A percentile compares a stretch with the other conserved stretches of the same genome.
Conservation (phyloP, 2,329 filamentous ascomycete species). For the Xylariaceae sp. region DNA sequence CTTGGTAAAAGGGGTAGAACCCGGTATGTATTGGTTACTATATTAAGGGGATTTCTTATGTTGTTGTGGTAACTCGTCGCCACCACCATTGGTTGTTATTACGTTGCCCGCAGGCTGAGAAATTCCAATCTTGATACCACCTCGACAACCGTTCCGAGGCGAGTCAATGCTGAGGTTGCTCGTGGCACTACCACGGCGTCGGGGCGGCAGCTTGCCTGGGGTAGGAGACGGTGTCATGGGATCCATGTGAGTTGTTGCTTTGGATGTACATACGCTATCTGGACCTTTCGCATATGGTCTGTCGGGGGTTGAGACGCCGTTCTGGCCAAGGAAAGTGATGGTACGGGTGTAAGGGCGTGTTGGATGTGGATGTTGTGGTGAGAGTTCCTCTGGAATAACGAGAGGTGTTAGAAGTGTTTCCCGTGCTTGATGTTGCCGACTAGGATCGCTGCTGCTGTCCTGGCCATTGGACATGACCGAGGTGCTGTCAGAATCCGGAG, state of each 20-base stretch:
- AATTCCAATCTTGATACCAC: slow-evolving; percentile 39
- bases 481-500: slow-evolving; percentile 28
- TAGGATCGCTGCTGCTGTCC: slow-evolving; percentile 17
- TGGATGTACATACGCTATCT: slow-evolving; percentile 18
- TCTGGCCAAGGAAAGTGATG: slow-evolving; percentile 22
- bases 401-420: slow-evolving; percentile 21
- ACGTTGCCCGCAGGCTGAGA: slow-evolving; percentile 35
- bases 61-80: slow-evolving; percentile 21
- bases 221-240: slow-evolving; percentile 19
- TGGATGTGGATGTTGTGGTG: slow-evolving; percentile 16
- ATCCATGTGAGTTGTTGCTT: background rate
- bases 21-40: background rate
- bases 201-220: slow-evolving; percentile 14
- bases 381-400: slow-evolving; percentile 7
- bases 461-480: slow-evolving; percentile 25
- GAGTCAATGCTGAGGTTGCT: slow-evolving; percentile 39
- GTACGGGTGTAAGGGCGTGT: slow-evolving; percentile 15
- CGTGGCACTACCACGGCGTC: slow-evolving; percentile 27
- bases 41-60: background rate
- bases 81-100: slow-evolving; percentile 32
- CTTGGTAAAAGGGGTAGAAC: too few species aligned
- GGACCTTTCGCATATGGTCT: slow-evolving; percentile 10
- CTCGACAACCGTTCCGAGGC: slow-evolving; percentile 31
- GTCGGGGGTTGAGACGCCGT: slow-evolving; percentile 17
- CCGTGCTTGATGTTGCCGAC: slow-evolving; percentile 25